Evolutionary conservation across 202 grass and related monocot species (phyloP).

Genomic region (Brachypodium distachyon): DNA sequence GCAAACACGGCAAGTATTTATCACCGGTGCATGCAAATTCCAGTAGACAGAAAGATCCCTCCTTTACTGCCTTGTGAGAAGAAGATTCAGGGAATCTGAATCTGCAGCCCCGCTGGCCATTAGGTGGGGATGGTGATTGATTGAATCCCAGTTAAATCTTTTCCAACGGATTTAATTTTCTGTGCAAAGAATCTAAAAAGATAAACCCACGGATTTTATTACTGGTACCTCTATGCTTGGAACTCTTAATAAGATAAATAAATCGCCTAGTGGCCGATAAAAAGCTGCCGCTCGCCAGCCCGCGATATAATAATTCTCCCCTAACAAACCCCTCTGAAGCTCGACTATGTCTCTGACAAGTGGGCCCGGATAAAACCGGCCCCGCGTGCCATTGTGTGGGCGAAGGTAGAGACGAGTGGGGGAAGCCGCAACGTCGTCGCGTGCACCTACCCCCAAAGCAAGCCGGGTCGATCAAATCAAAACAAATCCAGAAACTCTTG

Average conservation of each 20-base stretch:
- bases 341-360: too few relatives aligned
- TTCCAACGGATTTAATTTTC: not conserved
- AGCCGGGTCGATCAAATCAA: not conserved
- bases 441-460: conserved; percentile 29
- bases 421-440: not conserved
- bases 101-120: not conserved
- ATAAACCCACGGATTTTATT: not conserved
- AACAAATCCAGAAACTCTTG: not conserved
- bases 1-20: not conserved
- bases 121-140: too few relatives aligned
- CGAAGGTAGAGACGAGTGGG: not conserved
- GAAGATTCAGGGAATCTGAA: conserved; percentile 27
- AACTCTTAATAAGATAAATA: conserved; percentile 28
- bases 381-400: not conserved
- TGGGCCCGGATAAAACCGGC: rapidly evolving
- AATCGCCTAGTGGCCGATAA: not conserved
- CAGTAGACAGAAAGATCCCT: not conserved
- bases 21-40: too few relatives aligned
- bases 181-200: not conserved
- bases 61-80: too few relatives aligned
- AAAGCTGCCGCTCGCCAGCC: not conserved
- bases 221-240: not conserved
- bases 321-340: not conserved
- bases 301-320: not conserved
- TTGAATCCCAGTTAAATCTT: not conserved